Conservation (phyloP, 768 basidiomycete species). For the Calvatia gigantea region DNA sequence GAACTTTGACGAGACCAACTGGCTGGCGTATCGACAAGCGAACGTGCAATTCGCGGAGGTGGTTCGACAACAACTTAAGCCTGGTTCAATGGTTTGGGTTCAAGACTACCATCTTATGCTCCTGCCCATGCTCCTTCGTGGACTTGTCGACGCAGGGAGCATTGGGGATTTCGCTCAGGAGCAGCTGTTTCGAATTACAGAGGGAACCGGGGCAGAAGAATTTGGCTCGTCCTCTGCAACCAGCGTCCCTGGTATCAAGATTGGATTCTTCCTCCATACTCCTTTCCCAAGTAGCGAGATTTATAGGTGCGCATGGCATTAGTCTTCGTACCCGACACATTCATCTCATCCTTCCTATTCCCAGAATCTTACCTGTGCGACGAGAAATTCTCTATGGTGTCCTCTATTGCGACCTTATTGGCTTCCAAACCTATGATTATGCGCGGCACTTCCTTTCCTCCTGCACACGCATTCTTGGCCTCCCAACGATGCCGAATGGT, state of each 20-base stretch:
- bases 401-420: conserved; percentile 94
- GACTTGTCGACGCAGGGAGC: conserved; percentile 72
- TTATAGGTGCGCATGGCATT: conserved; percentile 82
- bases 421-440: conserved; percentile 99
- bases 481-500: conserved; percentile 97
- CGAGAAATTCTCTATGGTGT: conserved; percentile 97
- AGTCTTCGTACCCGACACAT: neutral
- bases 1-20: conserved; percentile 99
- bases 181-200: conserved; percentile 67
- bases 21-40: conserved; percentile 96
- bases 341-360: conserved; percentile 7
- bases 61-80: conserved; percentile 71
- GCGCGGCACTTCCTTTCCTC: conserved; percentile 99
- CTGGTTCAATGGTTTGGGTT: conserved; percentile 97
- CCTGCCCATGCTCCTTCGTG: conserved; percentile 91
- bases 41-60: conserved; percentile 93
- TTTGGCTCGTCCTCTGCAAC: conserved; percentile 26
- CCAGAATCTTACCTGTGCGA: conserved; percentile 92
- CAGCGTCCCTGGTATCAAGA: conserved; percentile 72
- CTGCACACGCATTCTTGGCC: conserved; percentile 91
- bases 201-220: conserved; percentile 59
- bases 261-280: conserved; percentile 98
- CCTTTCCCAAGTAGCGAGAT: conserved; percentile 98
- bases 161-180: conserved; percentile 53
- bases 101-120: conserved; percentile 99